These are phyloP conservation scores for Lichtheimia corymbifera DNA, from an alignment of 371 early-diverging fungal genomes.

Conservation along the genomic window DNA sequence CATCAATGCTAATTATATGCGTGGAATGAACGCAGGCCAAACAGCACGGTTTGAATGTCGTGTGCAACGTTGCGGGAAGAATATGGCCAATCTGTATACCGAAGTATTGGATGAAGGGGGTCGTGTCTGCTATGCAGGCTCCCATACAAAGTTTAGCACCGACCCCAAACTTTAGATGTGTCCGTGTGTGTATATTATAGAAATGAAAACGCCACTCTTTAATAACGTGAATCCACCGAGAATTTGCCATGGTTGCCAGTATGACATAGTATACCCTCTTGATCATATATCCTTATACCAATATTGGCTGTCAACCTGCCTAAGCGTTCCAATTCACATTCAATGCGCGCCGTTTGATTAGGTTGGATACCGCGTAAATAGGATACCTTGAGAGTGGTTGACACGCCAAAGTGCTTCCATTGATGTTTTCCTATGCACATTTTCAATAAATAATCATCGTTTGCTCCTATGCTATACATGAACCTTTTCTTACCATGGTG, in stretches of 20 bases:
- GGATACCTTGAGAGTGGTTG: slow-evolving; percentile 37
- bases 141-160: slow-evolving; percentile 42
- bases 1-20: slow-evolving; percentile 32
- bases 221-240: slow-evolving; percentile 19
- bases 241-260: slow-evolving; percentile 43
- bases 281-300: slow-evolving; percentile 35
- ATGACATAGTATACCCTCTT: slow-evolving; percentile 30
- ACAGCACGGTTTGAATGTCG: slow-evolving; percentile 37
- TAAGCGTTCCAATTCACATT: slow-evolving; percentile 36
- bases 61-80: slow-evolving; percentile 35
- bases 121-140: slow-evolving; percentile 36
- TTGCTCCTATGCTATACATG: too few species aligned
- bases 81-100: slow-evolving; percentile 36
- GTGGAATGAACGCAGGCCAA: slow-evolving; percentile 28
- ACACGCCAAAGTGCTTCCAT: slow-evolving; percentile 39
- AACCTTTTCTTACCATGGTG: slow-evolving; percentile 14
- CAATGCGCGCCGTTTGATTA: slow-evolving; percentile 32
- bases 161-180: slow-evolving; percentile 3
- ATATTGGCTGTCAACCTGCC: slow-evolving; percentile 38
- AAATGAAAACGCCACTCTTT: too few species aligned
- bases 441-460: too few species aligned
- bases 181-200: too few species aligned
- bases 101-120: slow-evolving; percentile 31
- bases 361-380: slow-evolving; percentile 33
- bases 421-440: slow-evolving; percentile 15